Base-by-base conservation (phyloP, 495 filamentous ascomycete species). In the Bathelium albidoporum region DNA sequence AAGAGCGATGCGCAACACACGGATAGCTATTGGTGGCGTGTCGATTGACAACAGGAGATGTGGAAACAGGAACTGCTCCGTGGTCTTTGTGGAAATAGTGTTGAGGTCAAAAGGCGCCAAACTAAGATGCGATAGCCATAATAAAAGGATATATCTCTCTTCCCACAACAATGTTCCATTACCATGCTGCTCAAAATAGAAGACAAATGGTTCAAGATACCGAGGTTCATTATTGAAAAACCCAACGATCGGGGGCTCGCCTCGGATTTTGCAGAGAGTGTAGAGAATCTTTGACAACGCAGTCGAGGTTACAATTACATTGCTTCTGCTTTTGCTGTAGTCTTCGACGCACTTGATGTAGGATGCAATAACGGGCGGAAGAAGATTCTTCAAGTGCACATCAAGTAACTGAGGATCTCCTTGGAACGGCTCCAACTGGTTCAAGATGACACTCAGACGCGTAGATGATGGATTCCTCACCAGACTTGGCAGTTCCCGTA, bases 351-450 rank as follows among this genome's bases (percentile, higher is more conserved):
- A 1, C 11, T 28, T 24, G 32, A 96, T 75, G 66, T 89, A 93
- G 39, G 87, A 85, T 71, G 83, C 79, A 22, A 89, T 85, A 53
- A 97, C 79, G 9, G 81, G 77, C 34, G 88, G 83, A 43, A 98
- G 73, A 71, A 95, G 83, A 63, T 77, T 78, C 63, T 85, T 82
- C 52, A 99, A 81, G 72, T 94, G 80, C 1, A 91, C 87, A 74
- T 99, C 94, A n/a, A 99, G 83, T 3, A 99, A 83, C 72, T 99
- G 94, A 22, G 94, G 93, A 68, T 90, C 87, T 76, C 97, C 94
- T 80, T 96, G 94, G 71, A 97, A 97, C 39, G 87, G 89, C 64
- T 96, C 91, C 34, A 98, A 80, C 80, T 95, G 74, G 74, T 60
- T 28, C 61, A 66, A 36, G 64, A 59, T 55, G 69, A 70, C 49